Percentiles rank a stretch among this genome's conserved stretches.
These are phyloP conservation scores for Coemansia furcata DNA, from an alignment of 192 early-diverging fungal species.

Conservation along the genomic window DNA sequence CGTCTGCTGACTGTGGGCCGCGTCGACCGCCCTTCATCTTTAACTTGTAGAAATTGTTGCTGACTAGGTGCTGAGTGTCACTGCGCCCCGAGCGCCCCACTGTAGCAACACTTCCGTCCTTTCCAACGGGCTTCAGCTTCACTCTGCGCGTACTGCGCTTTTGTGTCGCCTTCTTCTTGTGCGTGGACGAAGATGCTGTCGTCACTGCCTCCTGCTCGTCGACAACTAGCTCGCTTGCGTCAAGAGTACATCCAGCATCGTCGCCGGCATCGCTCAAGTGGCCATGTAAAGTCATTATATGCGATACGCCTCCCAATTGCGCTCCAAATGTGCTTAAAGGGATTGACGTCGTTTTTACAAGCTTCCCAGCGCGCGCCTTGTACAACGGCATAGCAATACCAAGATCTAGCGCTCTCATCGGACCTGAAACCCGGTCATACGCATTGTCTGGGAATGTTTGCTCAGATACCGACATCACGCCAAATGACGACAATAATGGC, in stretches of 20 bases:
- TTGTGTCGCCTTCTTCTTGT: slow-evolving; percentile 45
- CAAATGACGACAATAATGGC: slow-evolving; percentile 19
- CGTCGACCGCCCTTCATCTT: slow-evolving; percentile 29
- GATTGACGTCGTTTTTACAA: slow-evolving; percentile 45
- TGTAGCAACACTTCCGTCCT: slow-evolving; percentile 10
- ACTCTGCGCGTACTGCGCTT: slow-evolving; percentile 52
- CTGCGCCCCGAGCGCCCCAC: slow-evolving; percentile 3
- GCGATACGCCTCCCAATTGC: slow-evolving; percentile 2
- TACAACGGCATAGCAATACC: slow-evolving; percentile 8
- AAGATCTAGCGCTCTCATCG: slow-evolving; percentile 6
- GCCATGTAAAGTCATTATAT: slow-evolving; percentile 8
- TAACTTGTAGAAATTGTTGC: slow-evolving; percentile 51
- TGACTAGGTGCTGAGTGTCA: slow-evolving; percentile 31
- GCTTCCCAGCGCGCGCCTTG: slow-evolving; percentile 23
- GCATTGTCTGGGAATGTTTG: background rate
- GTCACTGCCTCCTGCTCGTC: slow-evolving; percentile 3
- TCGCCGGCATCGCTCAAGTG: slow-evolving; percentile 13
- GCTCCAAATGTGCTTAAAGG: slow-evolving; percentile 34
- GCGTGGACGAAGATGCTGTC: background rate
- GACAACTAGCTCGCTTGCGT: slow-evolving; percentile 26
- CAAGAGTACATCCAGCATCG: background rate
- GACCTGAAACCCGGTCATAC: background rate
- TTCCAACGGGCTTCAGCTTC: slow-evolving; percentile 38
- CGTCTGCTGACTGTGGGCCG: slow-evolving; percentile 30
- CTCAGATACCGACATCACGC: slow-evolving; percentile 17